phyloP scores from a whole-genome alignment of 345 rosid species.

The Hibiscus trionum region DNA sequence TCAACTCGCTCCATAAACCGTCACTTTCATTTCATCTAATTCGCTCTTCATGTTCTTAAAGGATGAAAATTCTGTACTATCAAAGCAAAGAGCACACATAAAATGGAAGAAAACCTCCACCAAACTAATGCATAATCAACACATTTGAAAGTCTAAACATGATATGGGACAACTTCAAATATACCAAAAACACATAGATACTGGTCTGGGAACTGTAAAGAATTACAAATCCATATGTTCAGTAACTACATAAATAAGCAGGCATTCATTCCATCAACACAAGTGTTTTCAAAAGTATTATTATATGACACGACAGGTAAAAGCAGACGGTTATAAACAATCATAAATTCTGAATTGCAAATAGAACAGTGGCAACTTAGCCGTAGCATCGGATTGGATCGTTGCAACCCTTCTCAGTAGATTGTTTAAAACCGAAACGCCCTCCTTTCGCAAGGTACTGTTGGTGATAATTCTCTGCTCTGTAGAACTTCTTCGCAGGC shows the following conservation, averaged over 20 bases:
- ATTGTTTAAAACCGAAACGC: constrained; percentile 63
- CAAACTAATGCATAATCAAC: too few relatives aligned
- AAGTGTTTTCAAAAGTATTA: not conserved
- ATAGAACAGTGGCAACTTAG: constrained; percentile 18
- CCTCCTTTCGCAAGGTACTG: constrained; percentile 93
- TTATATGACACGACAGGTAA: not conserved
- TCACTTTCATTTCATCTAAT: too few relatives aligned
- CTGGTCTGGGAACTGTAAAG: too few relatives aligned
- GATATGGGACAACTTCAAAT: too few relatives aligned
- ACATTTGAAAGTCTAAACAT: too few relatives aligned
- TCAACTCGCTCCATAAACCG: too few relatives aligned
- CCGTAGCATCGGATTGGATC: constrained; percentile 94
- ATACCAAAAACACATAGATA: too few relatives aligned
- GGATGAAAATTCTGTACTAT: too few relatives aligned
- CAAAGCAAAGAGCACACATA: too few relatives aligned
- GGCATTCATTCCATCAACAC: not conserved
- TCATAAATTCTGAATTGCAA: not conserved
- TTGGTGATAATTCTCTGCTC: constrained; percentile 89
- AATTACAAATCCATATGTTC: not conserved
- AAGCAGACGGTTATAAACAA: not conserved
- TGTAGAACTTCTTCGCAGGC: constrained; percentile 84
- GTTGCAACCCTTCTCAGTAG: constrained; percentile 74
- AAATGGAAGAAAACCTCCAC: too few relatives aligned
- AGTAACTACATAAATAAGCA: not conserved
- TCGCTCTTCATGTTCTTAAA: too few relatives aligned